A percentile compares a stretch with the other conserved stretches of the same genome.
phyloP scores from a whole-genome alignment of 2,329 filamentous ascomycete genomes.

The Elsinoe arachidis region DNA sequence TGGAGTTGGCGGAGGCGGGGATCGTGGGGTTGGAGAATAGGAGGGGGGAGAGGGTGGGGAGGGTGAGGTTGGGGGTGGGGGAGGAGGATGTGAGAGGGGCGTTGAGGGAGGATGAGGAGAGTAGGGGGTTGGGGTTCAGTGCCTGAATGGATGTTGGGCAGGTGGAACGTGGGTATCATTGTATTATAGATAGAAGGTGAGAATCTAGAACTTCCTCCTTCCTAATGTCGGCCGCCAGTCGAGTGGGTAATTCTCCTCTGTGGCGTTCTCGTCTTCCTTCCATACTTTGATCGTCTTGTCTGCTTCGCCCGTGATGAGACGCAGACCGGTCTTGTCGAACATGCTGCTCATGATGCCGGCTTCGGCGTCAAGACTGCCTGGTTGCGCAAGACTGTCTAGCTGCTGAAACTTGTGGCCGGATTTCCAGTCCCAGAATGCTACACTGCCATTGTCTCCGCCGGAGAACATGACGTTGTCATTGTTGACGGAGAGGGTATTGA shows the following conservation, averaged over 20 bases:
- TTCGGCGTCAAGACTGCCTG: constrained; percentile 87
- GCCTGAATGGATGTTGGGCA: constrained; percentile 13
- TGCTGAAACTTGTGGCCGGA: constrained; percentile 85
- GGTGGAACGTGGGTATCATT: constrained; percentile 8
- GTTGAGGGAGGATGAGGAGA: constrained; percentile 78
- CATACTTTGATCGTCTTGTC: constrained; percentile 97
- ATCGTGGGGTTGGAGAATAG: constrained; percentile 73
- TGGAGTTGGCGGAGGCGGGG: constrained; percentile 78
- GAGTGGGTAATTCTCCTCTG: constrained; percentile 80
- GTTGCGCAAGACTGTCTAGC: constrained; percentile 84
- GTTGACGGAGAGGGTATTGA: constrained; percentile 89
- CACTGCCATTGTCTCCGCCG: constrained; percentile 89
- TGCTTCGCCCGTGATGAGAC: constrained; percentile 87
- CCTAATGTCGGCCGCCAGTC: constrained; percentile 82
- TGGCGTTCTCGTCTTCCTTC: constrained; percentile 87
- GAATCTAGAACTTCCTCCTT: constrained; percentile 54
- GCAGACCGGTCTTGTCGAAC: constrained; percentile 79
- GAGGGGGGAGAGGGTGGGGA: constrained; percentile 75
- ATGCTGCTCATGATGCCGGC: constrained; percentile 90
- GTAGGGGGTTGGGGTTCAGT: constrained; percentile 64
- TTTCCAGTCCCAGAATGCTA: constrained; percentile 99
- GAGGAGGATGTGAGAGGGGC: constrained; percentile 88
- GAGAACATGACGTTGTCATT: constrained; percentile 93
- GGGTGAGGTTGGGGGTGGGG: constrained; percentile 74
- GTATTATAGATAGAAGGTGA: neutral